phyloP scores from a whole-genome alignment of 2,329 filamentous ascomycete species.

The Nemania sp. region DNA sequence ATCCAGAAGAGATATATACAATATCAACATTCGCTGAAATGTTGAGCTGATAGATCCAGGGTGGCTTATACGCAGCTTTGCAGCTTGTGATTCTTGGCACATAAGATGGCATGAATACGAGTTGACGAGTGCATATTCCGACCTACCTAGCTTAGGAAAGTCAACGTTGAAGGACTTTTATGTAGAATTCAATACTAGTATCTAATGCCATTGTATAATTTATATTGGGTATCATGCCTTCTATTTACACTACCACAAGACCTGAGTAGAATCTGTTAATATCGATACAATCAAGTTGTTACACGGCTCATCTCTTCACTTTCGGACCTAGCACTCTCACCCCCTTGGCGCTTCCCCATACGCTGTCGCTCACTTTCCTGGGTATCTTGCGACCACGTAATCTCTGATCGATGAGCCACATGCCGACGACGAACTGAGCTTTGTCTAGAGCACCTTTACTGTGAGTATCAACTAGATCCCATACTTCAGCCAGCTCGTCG shows the following conservation, averaged over 20 bases:
- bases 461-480: conserved; percentile 76
- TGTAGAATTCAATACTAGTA: not conserved
- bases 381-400: conserved; percentile 84
- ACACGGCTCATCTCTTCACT: conserved; percentile 26
- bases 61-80: not conserved
- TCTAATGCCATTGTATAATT: conserved; percentile 8
- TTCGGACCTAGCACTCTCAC: conserved; percentile 53
- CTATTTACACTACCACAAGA: conserved; percentile 12
- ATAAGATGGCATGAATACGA: not conserved
- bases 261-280: not conserved
- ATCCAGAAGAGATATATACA: too few relatives aligned
- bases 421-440: conserved; percentile 83
- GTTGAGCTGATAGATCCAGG: not conserved
- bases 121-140: not conserved
- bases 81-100: not conserved
- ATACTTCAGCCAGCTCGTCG: conserved; percentile 79
- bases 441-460: conserved; percentile 68
- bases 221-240: conserved; percentile 35
- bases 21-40: too few relatives aligned
- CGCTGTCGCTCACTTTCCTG: conserved; percentile 75
- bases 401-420: conserved; percentile 85
- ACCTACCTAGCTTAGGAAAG: not conserved
- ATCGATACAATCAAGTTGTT: conserved; percentile 7
- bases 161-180: too few relatives aligned
- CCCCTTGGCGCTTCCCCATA: conserved; percentile 77